A percentile compares a stretch with the other conserved stretches of the same genome.
Evolutionary conservation across 1,284 basidiomycete genomes (phyloP).

Genomic region (Cryptococcus amylolentus): DNA sequence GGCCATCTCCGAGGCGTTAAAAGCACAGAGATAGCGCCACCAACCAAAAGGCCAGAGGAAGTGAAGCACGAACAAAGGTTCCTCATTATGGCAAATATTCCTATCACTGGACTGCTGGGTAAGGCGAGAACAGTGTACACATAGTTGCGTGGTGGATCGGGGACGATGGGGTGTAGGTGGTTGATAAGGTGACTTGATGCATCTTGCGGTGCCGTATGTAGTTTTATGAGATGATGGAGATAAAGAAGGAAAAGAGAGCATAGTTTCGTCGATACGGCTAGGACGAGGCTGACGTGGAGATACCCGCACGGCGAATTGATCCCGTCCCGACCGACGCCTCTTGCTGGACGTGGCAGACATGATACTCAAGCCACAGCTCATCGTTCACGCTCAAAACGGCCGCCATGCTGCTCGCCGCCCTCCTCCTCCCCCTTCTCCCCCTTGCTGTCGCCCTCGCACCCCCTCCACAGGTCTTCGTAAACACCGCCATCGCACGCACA

Average conservation of each 20-base stretch:
- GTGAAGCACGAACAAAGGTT: conserved; percentile 31
- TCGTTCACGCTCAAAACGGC: not conserved
- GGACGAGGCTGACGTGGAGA: not conserved
- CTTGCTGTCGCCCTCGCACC: not conserved
- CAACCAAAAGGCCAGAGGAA: conserved; percentile 1
- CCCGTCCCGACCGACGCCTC: not conserved
- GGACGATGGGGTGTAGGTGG: too few relatives aligned
- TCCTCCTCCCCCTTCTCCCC: conserved; percentile 8
- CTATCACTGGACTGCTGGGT: conserved; percentile 41
- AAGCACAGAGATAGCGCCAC: conserved; percentile 1
- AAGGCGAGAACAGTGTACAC: conserved; percentile 44
- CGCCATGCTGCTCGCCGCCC: conserved; percentile 5
- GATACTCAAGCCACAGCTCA: not conserved
- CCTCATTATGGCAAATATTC: conserved; percentile 46
- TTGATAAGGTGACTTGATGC: not conserved
- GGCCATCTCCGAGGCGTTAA: not conserved
- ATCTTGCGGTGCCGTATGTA: not conserved
- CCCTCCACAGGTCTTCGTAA: conserved; percentile 61
- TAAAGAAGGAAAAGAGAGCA: not conserved
- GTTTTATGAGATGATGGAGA: not conserved
- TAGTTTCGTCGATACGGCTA: not conserved
- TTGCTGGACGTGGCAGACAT: not conserved
- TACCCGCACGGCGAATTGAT: not conserved
- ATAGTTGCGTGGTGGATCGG: conserved; percentile 22
- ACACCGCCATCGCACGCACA: conserved; percentile 77